Conservation (phyloP, 805 yeast genomes). For the Candida rishiriensis region DNA sequence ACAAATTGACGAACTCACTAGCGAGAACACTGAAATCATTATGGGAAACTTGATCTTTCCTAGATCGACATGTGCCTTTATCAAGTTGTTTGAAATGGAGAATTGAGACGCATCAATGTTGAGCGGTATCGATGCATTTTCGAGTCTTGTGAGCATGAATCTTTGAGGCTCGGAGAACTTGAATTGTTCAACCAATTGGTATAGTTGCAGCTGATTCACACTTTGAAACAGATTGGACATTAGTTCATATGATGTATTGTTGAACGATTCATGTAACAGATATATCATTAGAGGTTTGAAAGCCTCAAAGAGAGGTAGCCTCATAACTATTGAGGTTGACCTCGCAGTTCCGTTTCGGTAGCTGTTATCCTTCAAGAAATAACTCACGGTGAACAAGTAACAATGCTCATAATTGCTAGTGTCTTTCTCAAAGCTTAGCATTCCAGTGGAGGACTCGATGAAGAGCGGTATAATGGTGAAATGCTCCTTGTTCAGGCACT, state of each 20-base stretch:
- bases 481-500: conserved; percentile 46
- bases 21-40: conserved; percentile 27
- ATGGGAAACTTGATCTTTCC: conserved; percentile 24
- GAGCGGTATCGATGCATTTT: conserved; percentile 9
- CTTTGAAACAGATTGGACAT: conserved; percentile 13
- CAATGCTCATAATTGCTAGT: conserved; percentile 12
- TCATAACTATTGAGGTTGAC: conserved; percentile 43
- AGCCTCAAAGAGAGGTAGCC: conserved; percentile 39
- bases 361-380: conserved; percentile 27
- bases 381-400: conserved; percentile 27
- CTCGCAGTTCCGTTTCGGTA: conserved; percentile 39
- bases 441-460: conserved; percentile 16
- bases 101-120: conserved; percentile 9
- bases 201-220: conserved; percentile 19
- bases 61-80: conserved; percentile 19
- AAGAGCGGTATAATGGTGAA: conserved; percentile 53
- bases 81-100: conserved; percentile 14
- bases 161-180: conserved; percentile 12
- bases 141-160: conserved; percentile 20
- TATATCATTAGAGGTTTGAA: conserved; percentile 46
- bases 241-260: conserved; percentile 4
- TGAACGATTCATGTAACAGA: conserved; percentile 39
- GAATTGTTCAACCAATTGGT: conserved; percentile 25
- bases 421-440: conserved; percentile 14
- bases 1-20: conserved; percentile 21